Percentiles rank a stretch among this genome's conserved stretches.
phyloP scores from a whole-genome alignment of 2,329 filamentous ascomycete genomes.

The Fusarium neocosmosporiellum region DNA sequence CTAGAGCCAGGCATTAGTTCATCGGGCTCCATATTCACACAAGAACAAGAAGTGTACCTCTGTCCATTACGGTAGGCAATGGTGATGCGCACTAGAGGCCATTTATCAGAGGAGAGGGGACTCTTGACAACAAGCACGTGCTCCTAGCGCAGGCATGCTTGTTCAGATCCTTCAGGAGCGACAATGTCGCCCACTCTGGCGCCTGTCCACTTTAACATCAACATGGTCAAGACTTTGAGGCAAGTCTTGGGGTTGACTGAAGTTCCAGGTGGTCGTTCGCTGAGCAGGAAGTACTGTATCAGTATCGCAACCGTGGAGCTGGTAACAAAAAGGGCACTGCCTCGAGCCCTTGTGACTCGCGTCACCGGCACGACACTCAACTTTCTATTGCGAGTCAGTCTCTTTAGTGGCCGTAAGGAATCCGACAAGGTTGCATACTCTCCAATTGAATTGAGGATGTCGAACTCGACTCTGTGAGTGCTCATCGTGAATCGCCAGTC shows the following conservation, averaged over 20 bases:
- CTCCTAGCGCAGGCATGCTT: neutral
- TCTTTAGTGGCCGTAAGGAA: neutral
- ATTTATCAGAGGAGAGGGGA: no score
- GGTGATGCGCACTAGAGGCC: neutral
- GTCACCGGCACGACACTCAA: neutral
- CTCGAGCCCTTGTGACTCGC: neutral
- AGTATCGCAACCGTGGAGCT: neutral
- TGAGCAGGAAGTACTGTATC: no score
- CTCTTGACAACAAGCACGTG: neutral
- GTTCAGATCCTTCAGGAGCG: neutral
- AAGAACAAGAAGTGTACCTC: neutral
- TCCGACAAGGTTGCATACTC: neutral
- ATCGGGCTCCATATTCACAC: neutral
- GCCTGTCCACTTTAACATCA: neutral
- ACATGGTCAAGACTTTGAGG: neutral
- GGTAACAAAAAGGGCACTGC: neutral
- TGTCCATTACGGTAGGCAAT: neutral
- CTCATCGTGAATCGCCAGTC: neutral
- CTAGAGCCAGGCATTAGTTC: neutral
- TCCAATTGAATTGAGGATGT: neutral
- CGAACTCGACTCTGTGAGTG: neutral
- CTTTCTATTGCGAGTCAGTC: neutral
- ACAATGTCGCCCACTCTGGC: neutral
- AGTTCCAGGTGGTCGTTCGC: no score
- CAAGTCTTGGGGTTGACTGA: neutral